A percentile compares a stretch with the other conserved stretches of the same genome.
phyloP scores from a whole-genome alignment of 345 rosid genomes.

The Aethionema arabicum region DNA sequence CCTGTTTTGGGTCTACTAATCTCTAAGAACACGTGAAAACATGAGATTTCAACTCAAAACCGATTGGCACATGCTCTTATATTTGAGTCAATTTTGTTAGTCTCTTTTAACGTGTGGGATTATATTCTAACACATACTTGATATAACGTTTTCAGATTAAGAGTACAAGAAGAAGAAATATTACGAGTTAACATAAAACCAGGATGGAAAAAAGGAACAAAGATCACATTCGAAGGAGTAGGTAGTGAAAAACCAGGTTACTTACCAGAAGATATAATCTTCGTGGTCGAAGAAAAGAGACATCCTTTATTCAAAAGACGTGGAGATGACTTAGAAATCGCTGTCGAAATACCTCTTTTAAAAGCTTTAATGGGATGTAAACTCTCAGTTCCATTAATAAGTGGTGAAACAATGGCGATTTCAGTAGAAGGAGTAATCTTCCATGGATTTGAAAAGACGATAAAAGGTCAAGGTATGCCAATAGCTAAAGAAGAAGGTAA shows the following conservation, averaged over 20 bases:
- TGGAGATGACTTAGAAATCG: constrained; percentile 66
- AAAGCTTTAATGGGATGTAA: constrained; percentile 79
- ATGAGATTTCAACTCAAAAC: too few species aligned
- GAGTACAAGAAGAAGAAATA: constrained; percentile 58
- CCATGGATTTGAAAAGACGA: constrained; percentile 63
- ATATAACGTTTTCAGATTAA: constrained; percentile 15
- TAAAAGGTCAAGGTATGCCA: constrained; percentile 78
- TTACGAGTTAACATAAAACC: constrained; percentile 65
- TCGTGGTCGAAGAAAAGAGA: constrained; percentile 56
- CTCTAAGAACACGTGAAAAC: too few species aligned
- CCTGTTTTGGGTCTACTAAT: too few species aligned
- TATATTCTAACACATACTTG: not conserved
- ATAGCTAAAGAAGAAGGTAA: constrained; percentile 46
- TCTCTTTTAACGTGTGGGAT: not conserved
- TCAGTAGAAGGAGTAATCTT: constrained; percentile 52
- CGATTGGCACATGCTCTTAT: too few species aligned
- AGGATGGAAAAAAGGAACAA: constrained; percentile 92
- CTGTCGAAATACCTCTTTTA: constrained; percentile 66
- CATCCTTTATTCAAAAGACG: constrained; percentile 63
- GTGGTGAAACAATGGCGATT: constrained; percentile 55
- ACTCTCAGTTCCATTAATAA: constrained; percentile 64
- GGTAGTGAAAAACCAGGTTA: constrained; percentile 83
- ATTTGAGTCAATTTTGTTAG: too few species aligned
- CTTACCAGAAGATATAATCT: constrained; percentile 61
- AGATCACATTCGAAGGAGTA: constrained; percentile 79